Evolutionary conservation across 2,329 filamentous ascomycete species (phyloP), one percentile per base, ranked within the genome.

Genomic region (Colletotrichum siamense): DNA sequence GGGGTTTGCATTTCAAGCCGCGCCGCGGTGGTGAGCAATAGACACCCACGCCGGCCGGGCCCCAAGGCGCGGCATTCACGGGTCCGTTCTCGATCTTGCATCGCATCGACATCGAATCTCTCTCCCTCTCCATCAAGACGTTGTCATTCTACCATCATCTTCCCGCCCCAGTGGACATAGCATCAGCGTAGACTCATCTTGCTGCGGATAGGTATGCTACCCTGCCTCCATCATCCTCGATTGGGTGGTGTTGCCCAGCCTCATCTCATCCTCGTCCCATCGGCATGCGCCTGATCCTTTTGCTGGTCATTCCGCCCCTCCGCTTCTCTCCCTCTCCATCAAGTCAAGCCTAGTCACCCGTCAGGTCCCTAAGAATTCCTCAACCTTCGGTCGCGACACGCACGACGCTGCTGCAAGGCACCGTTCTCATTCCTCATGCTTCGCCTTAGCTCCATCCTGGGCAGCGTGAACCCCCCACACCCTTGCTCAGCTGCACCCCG

Each of bases 141-240:
- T n/a, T n/a, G n/a, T n/a, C n/a, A n/a, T n/a, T n/a, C n/a, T n/a
- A n/a, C n/a, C 59, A 55, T 18, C 26, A 61, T 61, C 57, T 2
- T 28, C 24, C 28, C 57, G 24, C n/a, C 52, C 52, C 52, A 9
- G 24, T 26, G n/a, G 24, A 2, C n/a, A 22, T 6, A 22, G 24
- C 10, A n/a, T 62, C 59, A 62, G 24, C 28, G 5, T 34, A 32
- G 30, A 30, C n/a, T 65, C 62, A 65, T 61, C 66, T 62, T 30
- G 24, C 39, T 34, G 24, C 72, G 39, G 69, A 73, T 69, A 76
- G 49, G 73, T 49, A 73, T 76, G 68, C 73, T 30, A 73, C 73
- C 73, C 68, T 75, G 30, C 55, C 8, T 28, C 12, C 36, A 44
- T 44, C 2, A 18, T 18, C 16, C 1, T 3, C 36, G 5, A 44